Conservation (phyloP, 2,329 filamentous ascomycete species). For the Pseudocercospora fuligena region DNA sequence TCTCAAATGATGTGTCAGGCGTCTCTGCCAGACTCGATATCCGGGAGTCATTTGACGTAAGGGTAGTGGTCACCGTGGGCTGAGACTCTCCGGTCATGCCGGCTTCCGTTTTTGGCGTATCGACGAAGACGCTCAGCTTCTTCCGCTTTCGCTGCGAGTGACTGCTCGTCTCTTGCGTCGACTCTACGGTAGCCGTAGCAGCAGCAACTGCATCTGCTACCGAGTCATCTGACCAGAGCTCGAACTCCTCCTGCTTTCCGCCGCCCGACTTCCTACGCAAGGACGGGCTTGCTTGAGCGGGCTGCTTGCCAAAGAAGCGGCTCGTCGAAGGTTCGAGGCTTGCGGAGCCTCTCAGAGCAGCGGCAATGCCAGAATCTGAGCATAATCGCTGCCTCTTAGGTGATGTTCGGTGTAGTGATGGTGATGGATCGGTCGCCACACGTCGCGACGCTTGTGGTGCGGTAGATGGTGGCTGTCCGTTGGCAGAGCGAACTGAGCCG, state of each 20-base stretch:
- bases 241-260: constrained; percentile 46
- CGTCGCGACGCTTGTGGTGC: constrained; percentile 50
- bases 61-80: constrained; percentile 13
- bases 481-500: constrained; percentile 23
- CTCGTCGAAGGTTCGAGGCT: constrained; percentile 45
- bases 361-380: constrained; percentile 43
- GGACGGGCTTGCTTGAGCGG: constrained; percentile 48
- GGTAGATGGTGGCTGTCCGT: constrained; percentile 43
- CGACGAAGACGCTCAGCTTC: constrained; percentile 36
- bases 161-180: constrained; percentile 22
- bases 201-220: constrained; percentile 50
- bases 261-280: constrained; percentile 42
- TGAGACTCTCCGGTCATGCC: constrained; percentile 3
- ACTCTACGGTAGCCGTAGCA: constrained; percentile 28
- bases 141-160: constrained; percentile 36
- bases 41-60: constrained; percentile 19
- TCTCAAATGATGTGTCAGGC: constrained; percentile 35
- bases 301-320: constrained; percentile 49
- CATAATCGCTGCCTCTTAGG: constrained; percentile 43
- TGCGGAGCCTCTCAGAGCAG: constrained; percentile 34
- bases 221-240: constrained; percentile 56
- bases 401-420: constrained; percentile 16
- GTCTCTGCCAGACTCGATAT: constrained; percentile 23
- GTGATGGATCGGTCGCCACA: constrained; percentile 42
- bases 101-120: constrained; percentile 19